Percentiles rank a stretch among this genome's conserved stretches.
These are phyloP conservation scores for Akanthomyces dipterigenus DNA, from an alignment of 2,329 filamentous ascomycete species.

Conservation along the genomic window DNA sequence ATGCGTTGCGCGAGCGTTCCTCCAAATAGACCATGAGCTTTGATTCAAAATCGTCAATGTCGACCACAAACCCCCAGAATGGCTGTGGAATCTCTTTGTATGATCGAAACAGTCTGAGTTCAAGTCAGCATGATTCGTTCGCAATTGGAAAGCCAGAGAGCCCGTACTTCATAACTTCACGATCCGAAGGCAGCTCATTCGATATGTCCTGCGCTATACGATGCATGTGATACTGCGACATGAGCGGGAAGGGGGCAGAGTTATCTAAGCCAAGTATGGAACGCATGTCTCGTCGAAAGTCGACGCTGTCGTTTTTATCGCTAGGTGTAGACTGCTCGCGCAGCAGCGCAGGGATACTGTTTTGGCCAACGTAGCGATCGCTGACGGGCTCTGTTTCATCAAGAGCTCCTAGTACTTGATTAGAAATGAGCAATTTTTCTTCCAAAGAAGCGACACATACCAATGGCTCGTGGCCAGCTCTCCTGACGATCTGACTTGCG, in stretches of 20 bases:
- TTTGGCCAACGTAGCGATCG: constrained; percentile 58
- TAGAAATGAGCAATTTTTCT: neutral
- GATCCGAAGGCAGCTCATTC: constrained; percentile 54
- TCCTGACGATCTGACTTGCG: constrained; percentile 31
- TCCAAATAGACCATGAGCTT: constrained; percentile 60
- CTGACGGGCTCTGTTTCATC: constrained; percentile 50
- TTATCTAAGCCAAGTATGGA: constrained; percentile 60
- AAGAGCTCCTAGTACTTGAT: constrained; percentile 26
- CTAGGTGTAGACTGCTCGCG: constrained; percentile 52
- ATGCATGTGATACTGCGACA: constrained; percentile 57
- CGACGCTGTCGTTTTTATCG: constrained; percentile 45
- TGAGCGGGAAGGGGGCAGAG: constrained; percentile 59
- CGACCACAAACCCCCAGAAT: constrained; percentile 62
- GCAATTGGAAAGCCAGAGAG: constrained; percentile 5
- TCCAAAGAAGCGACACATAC: constrained; percentile 19
- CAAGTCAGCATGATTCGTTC: neutral
- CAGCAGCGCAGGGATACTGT: constrained; percentile 60
- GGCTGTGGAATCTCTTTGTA: constrained; percentile 63
- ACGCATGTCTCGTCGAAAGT: constrained; percentile 58
- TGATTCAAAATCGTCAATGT: constrained; percentile 59
- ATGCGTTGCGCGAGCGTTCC: constrained; percentile 52
- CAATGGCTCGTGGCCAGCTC: constrained; percentile 37
- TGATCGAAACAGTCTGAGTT: constrained; percentile 50
- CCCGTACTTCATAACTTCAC: constrained; percentile 59
- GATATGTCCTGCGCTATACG: constrained; percentile 54